Evolutionary conservation across 495 filamentous ascomycete genomes (phyloP).

Genomic region (Diplogelasinospora grovesii): DNA sequence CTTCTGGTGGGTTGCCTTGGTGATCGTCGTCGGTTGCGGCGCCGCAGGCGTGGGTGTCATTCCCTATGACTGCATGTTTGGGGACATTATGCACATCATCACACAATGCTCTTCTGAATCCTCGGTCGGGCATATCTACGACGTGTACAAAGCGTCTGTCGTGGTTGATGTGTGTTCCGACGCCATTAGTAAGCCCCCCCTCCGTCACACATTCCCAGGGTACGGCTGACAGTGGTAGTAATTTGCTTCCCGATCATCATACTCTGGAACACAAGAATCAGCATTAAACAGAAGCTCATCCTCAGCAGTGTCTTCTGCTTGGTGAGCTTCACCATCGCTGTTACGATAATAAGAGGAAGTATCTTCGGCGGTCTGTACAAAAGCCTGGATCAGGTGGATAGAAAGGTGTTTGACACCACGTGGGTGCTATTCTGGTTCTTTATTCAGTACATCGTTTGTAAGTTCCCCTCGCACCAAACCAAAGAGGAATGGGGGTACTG

Average conservation of each 20-base stretch:
- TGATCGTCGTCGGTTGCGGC: conserved; percentile 9
- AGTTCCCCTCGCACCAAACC: neutral
- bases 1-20: conserved; percentile 20
- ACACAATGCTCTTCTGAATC: neutral
- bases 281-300: conserved; percentile 17
- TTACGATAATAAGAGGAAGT: conserved; percentile 19
- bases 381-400: neutral
- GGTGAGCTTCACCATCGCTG: conserved; percentile 17
- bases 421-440: conserved; percentile 17
- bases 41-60: conserved; percentile 7
- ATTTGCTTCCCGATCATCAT: conserved; percentile 20
- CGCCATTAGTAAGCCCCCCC: conserved; percentile 15
- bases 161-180: conserved; percentile 19
- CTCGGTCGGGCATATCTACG: neutral
- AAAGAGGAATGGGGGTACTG: neutral
- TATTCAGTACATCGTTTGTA: conserved; percentile 13
- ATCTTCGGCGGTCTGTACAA: conserved; percentile 3
- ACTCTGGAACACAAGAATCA: conserved; percentile 17
- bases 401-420: neutral
- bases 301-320: conserved; percentile 23
- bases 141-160: neutral
- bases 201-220: neutral
- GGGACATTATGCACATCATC: conserved; percentile 1
- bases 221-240: conserved; percentile 9
- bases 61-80: conserved; percentile 9